Base-by-base conservation (phyloP, 345 rosid species). In the Geranium brycei region DNA sequence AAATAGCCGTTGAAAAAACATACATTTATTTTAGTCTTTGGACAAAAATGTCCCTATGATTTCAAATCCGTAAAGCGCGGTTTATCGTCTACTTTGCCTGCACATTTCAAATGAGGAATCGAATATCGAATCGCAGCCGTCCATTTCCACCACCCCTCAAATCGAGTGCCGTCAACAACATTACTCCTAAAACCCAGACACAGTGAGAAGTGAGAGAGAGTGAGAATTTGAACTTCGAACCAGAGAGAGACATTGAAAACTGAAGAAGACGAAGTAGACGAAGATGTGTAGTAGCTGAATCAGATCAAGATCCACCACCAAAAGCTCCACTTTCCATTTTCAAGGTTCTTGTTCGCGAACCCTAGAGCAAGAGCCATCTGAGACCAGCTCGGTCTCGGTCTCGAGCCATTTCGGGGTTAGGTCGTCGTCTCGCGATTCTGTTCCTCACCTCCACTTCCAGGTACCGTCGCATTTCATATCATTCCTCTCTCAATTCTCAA, bases 11-110 rank as follows among this genome's bases (percentile, higher is more conserved):
- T 74, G 40, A 64, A 63, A 69, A 62, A 62, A 65, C 63, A 66
- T 62, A 16, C 3, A 4, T 7, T 5, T 8, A 17, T 56, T 57
- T 31, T 31, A 32, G 16, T 57, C 68, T 16, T 64, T 66, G 66
- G 31, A 38, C 77, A 12, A 31, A 56, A 77, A 62, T 7, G 51
- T 72, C 72, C 67, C 13, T 30, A 40, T 55, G 31, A 41, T 84
- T 84, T 82, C 82, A 84, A 84, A 74, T 47, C 74, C 62, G 67
- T 35, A 64, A 75, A 18, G 78, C 82, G 83, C 81, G 53, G 15
- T 47, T 13, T 11, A 47, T 47, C 11, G 53, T 47, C 13, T 8
- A 47, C 53, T 47, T 8, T 47, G 53, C 53, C 13, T 8, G 13
- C 13, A 8, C 28, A 47, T 47, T 47, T 16, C 57, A n/a, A 35